Evolutionary conservation across 257 asterid species (phyloP).

Genomic region (Rehmannia glutinosa): DNA sequence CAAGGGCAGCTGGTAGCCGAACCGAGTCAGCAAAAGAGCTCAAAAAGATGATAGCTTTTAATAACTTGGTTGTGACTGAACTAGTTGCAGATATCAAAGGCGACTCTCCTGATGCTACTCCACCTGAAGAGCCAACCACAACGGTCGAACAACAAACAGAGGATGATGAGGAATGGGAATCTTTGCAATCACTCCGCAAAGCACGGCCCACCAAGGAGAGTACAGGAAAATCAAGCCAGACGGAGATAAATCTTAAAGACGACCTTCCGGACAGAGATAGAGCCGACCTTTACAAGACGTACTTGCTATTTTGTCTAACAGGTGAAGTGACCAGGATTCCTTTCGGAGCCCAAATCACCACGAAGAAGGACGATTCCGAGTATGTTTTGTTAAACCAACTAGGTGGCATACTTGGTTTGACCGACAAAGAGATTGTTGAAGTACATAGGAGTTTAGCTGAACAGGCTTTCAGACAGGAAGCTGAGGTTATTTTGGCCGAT

Average conservation of each 20-base stretch:
- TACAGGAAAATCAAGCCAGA: slow-evolving; percentile 51
- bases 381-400: slow-evolving; percentile 67
- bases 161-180: slow-evolving; percentile 79
- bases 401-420: slow-evolving; percentile 81
- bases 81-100: slow-evolving; percentile 89
- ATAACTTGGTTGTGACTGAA: slow-evolving; percentile 72
- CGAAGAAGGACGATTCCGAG: slow-evolving; percentile 85
- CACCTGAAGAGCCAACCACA: slow-evolving; percentile 41
- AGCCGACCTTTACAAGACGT: slow-evolving; percentile 86
- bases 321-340: slow-evolving; percentile 84
- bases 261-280: slow-evolving; percentile 89
- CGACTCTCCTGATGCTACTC: slow-evolving; percentile 51
- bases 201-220: slow-evolving; percentile 45
- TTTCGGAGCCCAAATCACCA: slow-evolving; percentile 67
- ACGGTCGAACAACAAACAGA: slow-evolving; percentile 36
- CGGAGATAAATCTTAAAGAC: slow-evolving; percentile 79
- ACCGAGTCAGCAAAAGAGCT: slow-evolving; percentile 78
- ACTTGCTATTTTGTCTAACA: slow-evolving; percentile 72
- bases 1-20: slow-evolving; percentile 73
- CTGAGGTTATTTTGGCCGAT: slow-evolving; percentile 91
- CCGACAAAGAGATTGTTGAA: slow-evolving; percentile 67
- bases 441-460: slow-evolving; percentile 90
- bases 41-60: slow-evolving; percentile 80
- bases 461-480: slow-evolving; percentile 85
- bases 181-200: slow-evolving; percentile 74